phyloP scores from a whole-genome alignment of 1,139 yeast genomes.

The Wickerhamomyces sp. region DNA sequence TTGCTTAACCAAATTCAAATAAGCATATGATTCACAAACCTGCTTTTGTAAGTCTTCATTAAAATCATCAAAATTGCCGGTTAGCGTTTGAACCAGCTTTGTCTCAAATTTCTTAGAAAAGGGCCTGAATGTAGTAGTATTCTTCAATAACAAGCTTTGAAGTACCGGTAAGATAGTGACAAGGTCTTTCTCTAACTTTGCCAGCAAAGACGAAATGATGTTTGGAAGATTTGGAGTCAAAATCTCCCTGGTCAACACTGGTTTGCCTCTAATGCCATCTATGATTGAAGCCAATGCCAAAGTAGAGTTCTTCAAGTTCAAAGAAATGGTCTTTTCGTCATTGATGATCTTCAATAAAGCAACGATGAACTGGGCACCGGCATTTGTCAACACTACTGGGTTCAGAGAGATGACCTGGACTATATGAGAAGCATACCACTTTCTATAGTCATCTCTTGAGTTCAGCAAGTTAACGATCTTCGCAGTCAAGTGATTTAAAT shows the following conservation, averaged over 20 bases:
- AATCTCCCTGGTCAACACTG: slow-evolving; percentile 78
- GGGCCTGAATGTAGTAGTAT: slow-evolving; percentile 82
- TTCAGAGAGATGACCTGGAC: slow-evolving; percentile 47
- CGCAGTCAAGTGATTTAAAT: slow-evolving; percentile 51
- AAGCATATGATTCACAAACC: slow-evolving; percentile 51
- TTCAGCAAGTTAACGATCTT: slow-evolving; percentile 50
- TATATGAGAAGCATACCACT: slow-evolving; percentile 64
- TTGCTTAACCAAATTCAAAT: slow-evolving; percentile 56
- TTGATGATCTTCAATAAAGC: slow-evolving; percentile 51
- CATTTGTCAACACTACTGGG: slow-evolving; percentile 50
- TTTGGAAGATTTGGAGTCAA: slow-evolving; percentile 74
- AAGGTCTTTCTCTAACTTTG: slow-evolving; percentile 32
- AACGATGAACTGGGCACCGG: slow-evolving; percentile 56
- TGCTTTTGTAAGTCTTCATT: slow-evolving; percentile 36
- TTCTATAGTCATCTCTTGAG: slow-evolving; percentile 40
- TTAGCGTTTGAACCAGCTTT: slow-evolving; percentile 37
- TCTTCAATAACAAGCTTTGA: slow-evolving; percentile 45
- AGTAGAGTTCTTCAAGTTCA: slow-evolving; percentile 43
- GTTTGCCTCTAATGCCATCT: slow-evolving; percentile 66
- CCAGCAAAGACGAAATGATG: slow-evolving; percentile 52
- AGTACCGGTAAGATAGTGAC: slow-evolving; percentile 44
- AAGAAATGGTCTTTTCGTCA: slow-evolving; percentile 27
- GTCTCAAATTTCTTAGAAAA: slow-evolving; percentile 57
- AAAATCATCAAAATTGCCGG: slow-evolving; percentile 31
- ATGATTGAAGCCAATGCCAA: slow-evolving; percentile 48